Evolutionary conservation across 1,139 yeast species (phyloP), one percentile per base, ranked within the genome.

Genomic region (Geotrichum klebahnii): DNA sequence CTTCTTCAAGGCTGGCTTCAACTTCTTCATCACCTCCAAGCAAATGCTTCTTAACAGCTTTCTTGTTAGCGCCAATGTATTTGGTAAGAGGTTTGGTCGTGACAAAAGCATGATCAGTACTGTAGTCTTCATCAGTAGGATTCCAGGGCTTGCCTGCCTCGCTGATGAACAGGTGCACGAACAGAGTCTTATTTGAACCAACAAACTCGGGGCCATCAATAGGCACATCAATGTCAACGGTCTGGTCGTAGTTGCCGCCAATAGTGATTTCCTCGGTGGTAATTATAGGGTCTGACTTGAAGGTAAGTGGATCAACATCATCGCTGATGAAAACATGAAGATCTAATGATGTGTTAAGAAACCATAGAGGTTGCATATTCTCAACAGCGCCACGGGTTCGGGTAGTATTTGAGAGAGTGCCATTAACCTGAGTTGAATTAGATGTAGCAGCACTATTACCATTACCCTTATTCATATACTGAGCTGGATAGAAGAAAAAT

Each of bases 1-100:
- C 60, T 4, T 51, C 57, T 3, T 52, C 55, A 5, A 47, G 53
- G 12, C 50, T 57, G 12, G 53, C 57, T 5, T 50, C 59, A 6
- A 26, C 50, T 19, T 53, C 57, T n/a, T 51, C 54, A 4, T 49
- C 54, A 10, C 45, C 53, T 35, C 67, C 68, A n/a, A 68, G 60
- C 31, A 70, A 55, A 50, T 64, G 63, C 52, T 68, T 67, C 46
- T 64, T 56, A 54, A 62, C 66, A 12, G 56, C 57, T 35, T 59
- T 53, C 44, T 58, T 57, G 46, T 59, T 57, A 53, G 59, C 59
- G 29, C 65, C 63, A 29, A 63, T 36, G 45, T 57, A 64, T 1
- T 58, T 58, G 39, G 61, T 61, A 28, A 67, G 36, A 39, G 58
- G 64, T 33, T 59, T 44, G n/a, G 49, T 47, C 31, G 57, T 53